Evolutionary conservation across 179 eudicot genomes (phyloP).

Genomic region (Gypsophila paniculata): DNA sequence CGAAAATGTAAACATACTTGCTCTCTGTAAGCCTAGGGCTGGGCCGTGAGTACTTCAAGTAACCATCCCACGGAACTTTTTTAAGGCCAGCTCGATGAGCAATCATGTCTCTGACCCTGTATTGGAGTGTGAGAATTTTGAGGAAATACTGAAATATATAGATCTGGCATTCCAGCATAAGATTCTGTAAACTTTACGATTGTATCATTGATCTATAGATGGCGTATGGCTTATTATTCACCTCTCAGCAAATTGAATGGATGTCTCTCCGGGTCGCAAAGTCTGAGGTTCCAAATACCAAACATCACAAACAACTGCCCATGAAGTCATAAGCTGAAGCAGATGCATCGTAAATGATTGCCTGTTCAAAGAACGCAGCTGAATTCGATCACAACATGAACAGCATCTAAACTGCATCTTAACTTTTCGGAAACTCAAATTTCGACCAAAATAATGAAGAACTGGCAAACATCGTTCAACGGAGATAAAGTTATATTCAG

Average conservation of each 20-base stretch:
- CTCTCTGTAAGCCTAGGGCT: slow-evolving; percentile 92
- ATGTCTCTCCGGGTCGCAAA: slow-evolving; percentile 72
- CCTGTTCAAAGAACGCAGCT: slow-evolving; percentile 37
- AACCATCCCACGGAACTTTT: slow-evolving; percentile 99
- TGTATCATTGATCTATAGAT: not conserved
- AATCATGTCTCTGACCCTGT: slow-evolving; percentile 86
- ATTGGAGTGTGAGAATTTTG: not conserved
- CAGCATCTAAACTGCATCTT: not conserved
- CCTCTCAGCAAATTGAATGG: slow-evolving; percentile 98
- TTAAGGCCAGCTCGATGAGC: slow-evolving; percentile 90
- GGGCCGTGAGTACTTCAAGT: slow-evolving; percentile 89
- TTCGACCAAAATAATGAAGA: not conserved
- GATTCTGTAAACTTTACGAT: not conserved
- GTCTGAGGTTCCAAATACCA: slow-evolving; percentile 98
- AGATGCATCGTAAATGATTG: slow-evolving; percentile 92
- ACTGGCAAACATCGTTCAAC: too few relatives aligned
- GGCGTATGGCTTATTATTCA: slow-evolving; percentile 15
- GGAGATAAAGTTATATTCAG: too few relatives aligned
- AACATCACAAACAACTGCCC: slow-evolving; percentile 99
- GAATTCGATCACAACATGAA: not conserved
- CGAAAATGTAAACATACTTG: slow-evolving; percentile 49
- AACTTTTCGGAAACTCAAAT: not conserved
- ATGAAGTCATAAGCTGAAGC: slow-evolving; percentile 94
- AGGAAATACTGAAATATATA: not conserved
- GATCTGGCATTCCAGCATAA: not conserved